phyloP scores from a whole-genome alignment of 164 flowering plant genomes.

The Macadamia integrifolia region DNA sequence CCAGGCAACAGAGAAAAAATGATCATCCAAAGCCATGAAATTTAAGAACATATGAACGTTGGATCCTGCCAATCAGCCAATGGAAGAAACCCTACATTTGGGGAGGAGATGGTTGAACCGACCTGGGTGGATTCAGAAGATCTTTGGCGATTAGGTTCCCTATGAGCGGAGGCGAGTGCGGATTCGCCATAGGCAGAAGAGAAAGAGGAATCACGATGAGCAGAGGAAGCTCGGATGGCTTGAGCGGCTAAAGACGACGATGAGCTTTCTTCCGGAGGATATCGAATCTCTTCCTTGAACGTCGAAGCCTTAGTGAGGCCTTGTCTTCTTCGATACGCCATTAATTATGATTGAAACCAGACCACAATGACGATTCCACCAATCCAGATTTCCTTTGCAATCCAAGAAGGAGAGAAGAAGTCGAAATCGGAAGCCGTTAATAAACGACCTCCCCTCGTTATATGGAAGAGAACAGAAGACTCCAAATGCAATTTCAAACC shows the following conservation, averaged over 20 bases:
- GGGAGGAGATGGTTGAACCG: neutral
- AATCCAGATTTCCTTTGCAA: too few species aligned
- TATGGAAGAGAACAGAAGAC: neutral
- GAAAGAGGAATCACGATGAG: conserved; percentile 57
- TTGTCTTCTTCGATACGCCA: conserved; percentile 57
- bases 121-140: conserved; percentile 13
- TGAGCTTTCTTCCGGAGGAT: conserved; percentile 8
- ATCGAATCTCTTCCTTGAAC: conserved; percentile 30
- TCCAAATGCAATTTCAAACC: neutral
- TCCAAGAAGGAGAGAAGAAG: neutral
- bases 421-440: neutral
- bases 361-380: neutral
- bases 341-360: conserved; percentile 3
- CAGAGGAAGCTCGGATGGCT: conserved; percentile 82
- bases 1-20: too few species aligned
- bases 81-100: conserved; percentile 2
- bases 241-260: conserved; percentile 60
- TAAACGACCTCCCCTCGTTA: neutral
- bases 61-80: too few species aligned
- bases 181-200: conserved; percentile 50
- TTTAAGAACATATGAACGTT: too few species aligned
- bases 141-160: conserved; percentile 28
- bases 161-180: conserved; percentile 22
- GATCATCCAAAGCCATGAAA: too few species aligned
- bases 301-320: conserved; percentile 28